These are phyloP conservation scores for Hanseniaspora jakobsenii DNA, from an alignment of 805 yeast genomes.

Conservation along the genomic window DNA sequence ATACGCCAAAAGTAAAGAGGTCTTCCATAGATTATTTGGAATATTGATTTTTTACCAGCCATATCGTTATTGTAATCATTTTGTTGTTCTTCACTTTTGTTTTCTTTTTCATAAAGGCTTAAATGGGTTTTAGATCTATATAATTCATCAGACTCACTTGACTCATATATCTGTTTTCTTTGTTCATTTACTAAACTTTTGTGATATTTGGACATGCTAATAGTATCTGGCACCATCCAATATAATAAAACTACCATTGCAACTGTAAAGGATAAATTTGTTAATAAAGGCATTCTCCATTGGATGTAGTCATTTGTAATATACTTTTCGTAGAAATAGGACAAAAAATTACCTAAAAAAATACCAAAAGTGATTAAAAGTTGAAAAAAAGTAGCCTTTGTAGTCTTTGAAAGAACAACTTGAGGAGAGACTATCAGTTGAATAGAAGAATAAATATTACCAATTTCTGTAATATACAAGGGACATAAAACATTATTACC, in stretches of 20 bases:
- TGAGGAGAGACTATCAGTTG: too few species aligned
- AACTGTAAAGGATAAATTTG: conserved; percentile 31
- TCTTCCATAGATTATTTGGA: not conserved
- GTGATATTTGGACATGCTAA: conserved; percentile 29
- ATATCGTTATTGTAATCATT: not conserved
- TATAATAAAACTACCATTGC: conserved; percentile 45
- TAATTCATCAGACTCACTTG: too few species aligned
- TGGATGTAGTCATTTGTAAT: conserved; percentile 34
- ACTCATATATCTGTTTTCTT: too few species aligned
- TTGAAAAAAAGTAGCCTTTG: conserved; percentile 53
- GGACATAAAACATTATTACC: conserved; percentile 56
- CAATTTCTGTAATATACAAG: conserved; percentile 59
- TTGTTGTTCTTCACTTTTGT: conserved; percentile 24
- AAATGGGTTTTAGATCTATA: too few species aligned
- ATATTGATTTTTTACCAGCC: not conserved
- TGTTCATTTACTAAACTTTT: too few species aligned
- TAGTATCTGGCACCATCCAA: conserved; percentile 50
- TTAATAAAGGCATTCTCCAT: conserved; percentile 57
- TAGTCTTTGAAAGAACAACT: conserved; percentile 53
- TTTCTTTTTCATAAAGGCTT: conserved; percentile 23
- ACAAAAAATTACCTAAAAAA: conserved; percentile 51
- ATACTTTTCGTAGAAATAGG: conserved; percentile 32
- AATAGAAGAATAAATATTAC: conserved; percentile 44
- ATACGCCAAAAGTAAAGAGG: conserved; percentile 33
- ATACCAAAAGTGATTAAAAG: conserved; percentile 55